These are phyloP conservation scores for Clonostachys solani DNA, from an alignment of 2,329 filamentous ascomycete species.

Conservation along the genomic window DNA sequence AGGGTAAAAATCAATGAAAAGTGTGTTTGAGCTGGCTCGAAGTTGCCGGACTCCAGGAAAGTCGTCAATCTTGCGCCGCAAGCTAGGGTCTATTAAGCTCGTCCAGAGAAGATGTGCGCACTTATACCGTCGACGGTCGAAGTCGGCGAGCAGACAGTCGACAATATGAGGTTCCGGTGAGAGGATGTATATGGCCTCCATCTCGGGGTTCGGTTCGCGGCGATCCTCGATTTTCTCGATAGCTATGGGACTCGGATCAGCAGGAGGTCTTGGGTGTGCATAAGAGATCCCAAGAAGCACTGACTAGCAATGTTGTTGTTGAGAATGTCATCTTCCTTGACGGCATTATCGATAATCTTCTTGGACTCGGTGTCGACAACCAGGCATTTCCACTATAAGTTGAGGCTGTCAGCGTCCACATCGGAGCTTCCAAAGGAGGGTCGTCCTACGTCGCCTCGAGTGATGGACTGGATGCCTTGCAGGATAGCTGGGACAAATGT, in stretches of 20 bases:
- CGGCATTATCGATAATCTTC: slow-evolving; percentile 83
- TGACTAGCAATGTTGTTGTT: slow-evolving; percentile 92
- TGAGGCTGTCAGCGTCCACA: background rate
- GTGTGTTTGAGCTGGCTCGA: slow-evolving; percentile 74
- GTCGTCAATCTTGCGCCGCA: slow-evolving; percentile 71
- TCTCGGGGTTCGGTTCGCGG: slow-evolving; percentile 76
- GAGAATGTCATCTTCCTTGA: slow-evolving; percentile 95
- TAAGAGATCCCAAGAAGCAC: background rate
- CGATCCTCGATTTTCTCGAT: slow-evolving; percentile 91
- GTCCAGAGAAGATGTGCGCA: slow-evolving; percentile 85
- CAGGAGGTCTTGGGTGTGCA: background rate
- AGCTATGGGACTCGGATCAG: slow-evolving; percentile 48
- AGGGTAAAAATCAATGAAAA: slow-evolving; percentile 86
- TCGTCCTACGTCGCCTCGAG: slow-evolving; percentile 68
- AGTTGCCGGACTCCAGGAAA: slow-evolving; percentile 65
- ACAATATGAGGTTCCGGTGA: slow-evolving; percentile 84
- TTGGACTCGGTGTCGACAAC: slow-evolving; percentile 81
- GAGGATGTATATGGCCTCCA: slow-evolving; percentile 93
- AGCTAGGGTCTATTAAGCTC: slow-evolving; percentile 61
- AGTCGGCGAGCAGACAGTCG: slow-evolving; percentile 89
- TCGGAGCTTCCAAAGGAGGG: background rate
- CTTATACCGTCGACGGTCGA: slow-evolving; percentile 79
- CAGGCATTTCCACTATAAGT: slow-evolving; percentile 88
- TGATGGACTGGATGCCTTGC: slow-evolving; percentile 65
- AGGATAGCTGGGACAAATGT: slow-evolving; percentile 23